phyloP scores from a whole-genome alignment of 495 filamentous ascomycete species.

The Barbatosphaeria neglecta region DNA sequence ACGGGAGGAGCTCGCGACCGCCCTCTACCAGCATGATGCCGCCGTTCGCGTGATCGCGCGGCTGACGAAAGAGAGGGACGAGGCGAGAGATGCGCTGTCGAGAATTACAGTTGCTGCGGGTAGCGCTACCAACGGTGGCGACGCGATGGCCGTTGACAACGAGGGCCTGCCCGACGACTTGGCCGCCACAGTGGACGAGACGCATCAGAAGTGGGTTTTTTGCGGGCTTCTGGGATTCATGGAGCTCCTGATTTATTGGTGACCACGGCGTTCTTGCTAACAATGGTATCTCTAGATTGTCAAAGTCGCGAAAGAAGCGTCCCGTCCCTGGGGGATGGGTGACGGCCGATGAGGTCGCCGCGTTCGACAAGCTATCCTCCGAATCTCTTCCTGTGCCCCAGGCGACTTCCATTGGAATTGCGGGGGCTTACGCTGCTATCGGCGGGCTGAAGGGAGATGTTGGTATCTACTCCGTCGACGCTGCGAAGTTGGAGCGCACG shows the following conservation, averaged over 20 bases:
- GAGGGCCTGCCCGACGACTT: constrained; percentile 61
- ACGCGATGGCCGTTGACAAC: constrained; percentile 85
- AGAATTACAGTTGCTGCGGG: constrained; percentile 59
- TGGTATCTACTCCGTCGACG: constrained; percentile 66
- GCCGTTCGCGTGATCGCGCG: constrained; percentile 87
- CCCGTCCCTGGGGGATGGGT: constrained; percentile 76
- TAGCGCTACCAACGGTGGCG: constrained; percentile 49
- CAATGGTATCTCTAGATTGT: constrained; percentile 46
- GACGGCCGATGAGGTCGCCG: constrained; percentile 56
- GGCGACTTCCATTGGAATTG: constrained; percentile 52
- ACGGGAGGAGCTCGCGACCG: constrained; percentile 82
- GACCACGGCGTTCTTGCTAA: constrained; percentile 6
- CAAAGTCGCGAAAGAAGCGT: constrained; percentile 76
- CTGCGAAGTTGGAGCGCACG: constrained; percentile 55
- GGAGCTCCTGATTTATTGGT: no score
- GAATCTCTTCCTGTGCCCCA: constrained; percentile 52
- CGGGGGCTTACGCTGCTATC: constrained; percentile 64
- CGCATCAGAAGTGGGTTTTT: constrained; percentile 60
- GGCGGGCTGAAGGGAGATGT: constrained; percentile 68
- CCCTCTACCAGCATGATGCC: constrained; percentile 93
- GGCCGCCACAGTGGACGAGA: constrained; percentile 60
- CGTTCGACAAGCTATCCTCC: constrained; percentile 51
- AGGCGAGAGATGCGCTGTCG: constrained; percentile 84
- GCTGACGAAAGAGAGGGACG: constrained; percentile 77
- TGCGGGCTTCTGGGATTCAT: no score